These are phyloP conservation scores for Ocimum tenuiflorum DNA, from an alignment of 257 asterid genomes.

Conservation along the genomic window DNA sequence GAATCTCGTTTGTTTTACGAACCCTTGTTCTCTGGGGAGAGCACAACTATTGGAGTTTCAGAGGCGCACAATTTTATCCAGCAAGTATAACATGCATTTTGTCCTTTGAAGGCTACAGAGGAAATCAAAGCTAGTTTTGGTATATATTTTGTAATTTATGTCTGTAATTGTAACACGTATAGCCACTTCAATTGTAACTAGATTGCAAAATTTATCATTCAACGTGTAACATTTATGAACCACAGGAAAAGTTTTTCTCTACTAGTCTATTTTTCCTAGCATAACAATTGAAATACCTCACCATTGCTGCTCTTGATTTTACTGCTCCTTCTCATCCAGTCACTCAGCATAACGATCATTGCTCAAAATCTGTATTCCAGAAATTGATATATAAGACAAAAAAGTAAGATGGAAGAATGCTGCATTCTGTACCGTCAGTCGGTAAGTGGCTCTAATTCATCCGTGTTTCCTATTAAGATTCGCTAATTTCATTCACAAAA, in stretches of 20 bases:
- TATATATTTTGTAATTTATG: conserved; percentile 16
- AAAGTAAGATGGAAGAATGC: conserved; percentile 16
- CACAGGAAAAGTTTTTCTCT: background rate
- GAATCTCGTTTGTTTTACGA: background rate
- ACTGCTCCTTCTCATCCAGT: conserved; percentile 15
- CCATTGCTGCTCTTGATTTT: background rate
- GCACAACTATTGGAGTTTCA: conserved; percentile 6
- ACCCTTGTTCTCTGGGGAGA: background rate
- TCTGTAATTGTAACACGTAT: conserved; percentile 31
- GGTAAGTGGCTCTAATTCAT: conserved; percentile 18
- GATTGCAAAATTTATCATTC: conserved; percentile 7
- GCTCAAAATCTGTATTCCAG: conserved; percentile 8
- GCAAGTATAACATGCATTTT: background rate
- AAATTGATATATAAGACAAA: conserved; percentile 25
- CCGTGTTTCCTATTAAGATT: conserved; percentile 32
- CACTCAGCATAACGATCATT: conserved; percentile 16
- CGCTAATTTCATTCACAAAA: conserved; percentile 23
- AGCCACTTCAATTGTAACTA: conserved; percentile 25
- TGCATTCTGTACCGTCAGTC: conserved; percentile 19
- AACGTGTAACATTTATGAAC: background rate
- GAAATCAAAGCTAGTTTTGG: conserved; percentile 21
- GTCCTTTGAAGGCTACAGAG: background rate
- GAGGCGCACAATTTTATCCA: background rate
- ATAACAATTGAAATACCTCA: conserved; percentile 8
- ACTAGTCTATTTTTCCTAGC: background rate